These are phyloP conservation scores for Neofusicoccum kwambonambiense DNA, from an alignment of 2,329 filamentous ascomycete genomes.

Conservation along the genomic window DNA sequence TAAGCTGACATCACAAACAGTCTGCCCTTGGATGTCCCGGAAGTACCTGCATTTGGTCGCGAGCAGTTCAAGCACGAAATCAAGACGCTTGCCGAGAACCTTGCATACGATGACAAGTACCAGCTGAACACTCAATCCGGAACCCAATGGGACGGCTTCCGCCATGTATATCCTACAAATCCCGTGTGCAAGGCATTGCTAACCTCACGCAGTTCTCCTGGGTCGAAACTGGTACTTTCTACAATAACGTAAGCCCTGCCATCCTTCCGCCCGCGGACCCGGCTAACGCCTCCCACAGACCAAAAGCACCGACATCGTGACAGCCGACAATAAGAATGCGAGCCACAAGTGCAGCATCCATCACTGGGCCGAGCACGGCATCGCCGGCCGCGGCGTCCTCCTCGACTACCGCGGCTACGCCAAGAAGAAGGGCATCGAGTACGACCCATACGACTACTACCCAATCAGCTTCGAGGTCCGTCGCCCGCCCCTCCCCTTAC, in stretches of 20 bases:
- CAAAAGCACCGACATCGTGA: conserved; percentile 42
- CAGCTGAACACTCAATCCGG: conserved; percentile 45
- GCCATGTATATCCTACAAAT: conserved; percentile 30
- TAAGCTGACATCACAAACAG: conserved; percentile 26
- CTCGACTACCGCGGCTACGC: conserved; percentile 46
- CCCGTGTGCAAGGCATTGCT: background rate
- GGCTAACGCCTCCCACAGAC: background rate
- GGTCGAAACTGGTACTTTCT: conserved; percentile 38
- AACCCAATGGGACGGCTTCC: conserved; percentile 48
- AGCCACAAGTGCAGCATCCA: conserved; percentile 48
- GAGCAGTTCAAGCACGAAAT: conserved; percentile 56
- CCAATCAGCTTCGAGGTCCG: conserved; percentile 38
- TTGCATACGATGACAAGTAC: conserved; percentile 45
- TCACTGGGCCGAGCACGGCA: conserved; percentile 46
- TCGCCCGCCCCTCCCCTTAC: background rate
- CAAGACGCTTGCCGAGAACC: conserved; percentile 39
- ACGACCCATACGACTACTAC: conserved; percentile 43
- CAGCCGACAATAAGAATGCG: conserved; percentile 35
- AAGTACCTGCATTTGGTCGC: conserved; percentile 53
- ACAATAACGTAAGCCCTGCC: conserved; percentile 35
- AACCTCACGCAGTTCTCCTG: conserved; percentile 36
- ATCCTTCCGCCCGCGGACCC: background rate
- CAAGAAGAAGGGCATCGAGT: conserved; percentile 41
- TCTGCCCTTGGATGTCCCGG: conserved; percentile 53
- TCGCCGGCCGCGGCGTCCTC: conserved; percentile 45